phyloP scores from a whole-genome alignment of 2,329 filamentous ascomycete genomes.

The Didymella pomorum region DNA sequence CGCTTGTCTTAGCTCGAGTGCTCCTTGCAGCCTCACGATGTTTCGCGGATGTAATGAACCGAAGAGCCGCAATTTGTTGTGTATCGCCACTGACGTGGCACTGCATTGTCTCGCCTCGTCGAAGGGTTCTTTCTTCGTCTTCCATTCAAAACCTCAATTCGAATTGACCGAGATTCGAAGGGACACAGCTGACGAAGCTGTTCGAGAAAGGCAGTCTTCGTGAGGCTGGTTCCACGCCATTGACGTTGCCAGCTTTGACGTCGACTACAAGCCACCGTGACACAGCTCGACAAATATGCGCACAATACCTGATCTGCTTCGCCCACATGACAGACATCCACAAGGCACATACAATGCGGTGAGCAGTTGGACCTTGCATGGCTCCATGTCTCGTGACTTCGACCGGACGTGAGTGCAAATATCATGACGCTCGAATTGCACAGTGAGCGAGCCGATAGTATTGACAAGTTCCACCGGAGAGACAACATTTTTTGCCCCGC shows the following conservation, averaged over 20 bases:
- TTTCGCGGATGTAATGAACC: constrained; percentile 12
- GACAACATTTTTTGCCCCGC: background rate
- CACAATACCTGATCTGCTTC: constrained; percentile 1
- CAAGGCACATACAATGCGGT: background rate
- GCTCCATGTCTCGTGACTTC: background rate
- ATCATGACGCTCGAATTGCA: background rate
- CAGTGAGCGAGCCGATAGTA: too few species aligned
- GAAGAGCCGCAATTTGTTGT: constrained; percentile 15
- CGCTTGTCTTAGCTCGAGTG: background rate
- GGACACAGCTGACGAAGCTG: background rate
- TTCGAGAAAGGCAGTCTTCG: background rate
- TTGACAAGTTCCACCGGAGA: too few species aligned
- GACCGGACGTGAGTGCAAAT: background rate
- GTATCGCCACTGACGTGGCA: constrained; percentile 16
- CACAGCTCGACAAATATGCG: background rate
- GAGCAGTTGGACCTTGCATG: background rate
- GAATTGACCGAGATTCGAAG: background rate
- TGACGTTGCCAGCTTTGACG: background rate
- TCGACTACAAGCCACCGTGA: constrained; percentile 5
- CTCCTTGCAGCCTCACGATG: constrained; percentile 10
- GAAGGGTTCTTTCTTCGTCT: background rate
- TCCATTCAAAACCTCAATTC: background rate
- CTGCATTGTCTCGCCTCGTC: constrained; percentile 12
- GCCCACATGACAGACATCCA: background rate
- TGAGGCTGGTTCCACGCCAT: constrained; percentile 1